These are phyloP conservation scores for Diophrys appendiculata DNA, from an alignment of 73 alveolate genomes.

Conservation along the genomic window DNA sequence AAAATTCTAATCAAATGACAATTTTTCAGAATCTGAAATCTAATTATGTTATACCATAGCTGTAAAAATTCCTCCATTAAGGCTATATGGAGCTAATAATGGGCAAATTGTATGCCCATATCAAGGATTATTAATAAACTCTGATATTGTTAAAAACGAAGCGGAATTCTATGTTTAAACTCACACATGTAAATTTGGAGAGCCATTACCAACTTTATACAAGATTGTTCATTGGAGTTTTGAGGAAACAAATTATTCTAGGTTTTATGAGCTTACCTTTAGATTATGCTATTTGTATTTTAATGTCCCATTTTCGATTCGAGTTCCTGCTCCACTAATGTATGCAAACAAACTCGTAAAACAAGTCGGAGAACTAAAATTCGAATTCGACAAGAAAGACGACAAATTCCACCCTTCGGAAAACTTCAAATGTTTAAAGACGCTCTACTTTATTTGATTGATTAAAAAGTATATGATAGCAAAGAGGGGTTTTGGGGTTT, in stretches of 20 bases:
- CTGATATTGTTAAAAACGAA: not conserved
- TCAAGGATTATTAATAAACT: not conserved
- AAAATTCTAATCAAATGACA: not conserved
- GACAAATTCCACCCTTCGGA: too few species aligned
- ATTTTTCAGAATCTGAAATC: not conserved
- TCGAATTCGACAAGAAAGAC: not conserved
- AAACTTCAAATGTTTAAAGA: too few species aligned
- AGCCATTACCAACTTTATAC: not conserved
- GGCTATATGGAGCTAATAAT: not conserved
- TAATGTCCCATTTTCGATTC: conserved; percentile 88
- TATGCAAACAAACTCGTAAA: conserved; percentile 72
- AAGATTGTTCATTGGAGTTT: not conserved
- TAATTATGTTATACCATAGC: not conserved
- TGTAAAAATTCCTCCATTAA: not conserved
- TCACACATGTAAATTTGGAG: not conserved
- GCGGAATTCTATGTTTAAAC: not conserved
- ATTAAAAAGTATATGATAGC: too few species aligned
- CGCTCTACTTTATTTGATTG: too few species aligned
- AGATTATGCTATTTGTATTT: conserved; percentile 83
- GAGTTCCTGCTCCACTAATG: conserved; percentile 93
- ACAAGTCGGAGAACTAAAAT: not conserved
- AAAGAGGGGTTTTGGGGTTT: too few species aligned
- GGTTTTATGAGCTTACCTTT: conserved; percentile 76
- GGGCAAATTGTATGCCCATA: not conserved
- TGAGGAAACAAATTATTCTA: not conserved